Conservation (phyloP, 345 rosid genomes). For the Passiflora organensis region DNA sequence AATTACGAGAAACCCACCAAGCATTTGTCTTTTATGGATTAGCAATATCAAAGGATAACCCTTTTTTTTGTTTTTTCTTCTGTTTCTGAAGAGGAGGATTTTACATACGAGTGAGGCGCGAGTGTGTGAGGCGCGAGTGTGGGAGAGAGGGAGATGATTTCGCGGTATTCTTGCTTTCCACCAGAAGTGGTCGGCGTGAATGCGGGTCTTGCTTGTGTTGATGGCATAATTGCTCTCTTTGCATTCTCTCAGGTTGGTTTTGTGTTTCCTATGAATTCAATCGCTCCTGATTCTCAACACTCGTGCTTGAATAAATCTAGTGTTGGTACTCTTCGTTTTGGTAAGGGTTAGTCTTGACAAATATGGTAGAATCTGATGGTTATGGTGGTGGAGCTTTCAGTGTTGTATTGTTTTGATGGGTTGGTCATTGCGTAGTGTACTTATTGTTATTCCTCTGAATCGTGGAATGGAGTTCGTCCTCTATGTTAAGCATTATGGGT, state of each 20-base stretch:
- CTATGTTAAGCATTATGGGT: no score
- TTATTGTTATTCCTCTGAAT: not conserved
- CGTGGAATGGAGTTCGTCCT: not conserved
- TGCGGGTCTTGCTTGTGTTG: constrained; percentile 38
- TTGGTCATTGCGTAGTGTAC: not conserved
- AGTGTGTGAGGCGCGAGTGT: constrained; percentile 12
- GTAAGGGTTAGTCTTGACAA: not conserved
- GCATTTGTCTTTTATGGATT: not conserved
- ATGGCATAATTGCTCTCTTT: constrained; percentile 37
- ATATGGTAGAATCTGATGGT: not conserved
- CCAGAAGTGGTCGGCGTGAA: constrained; percentile 28
- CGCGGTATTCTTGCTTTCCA: constrained; percentile 26
- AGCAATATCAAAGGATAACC: not conserved
- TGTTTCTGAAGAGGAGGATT: not conserved
- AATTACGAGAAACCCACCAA: constrained; percentile 7
- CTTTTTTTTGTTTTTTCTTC: constrained; percentile 6
- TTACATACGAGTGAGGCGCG: not conserved
- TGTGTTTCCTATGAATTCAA: not conserved
- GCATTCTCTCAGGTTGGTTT: constrained; percentile 46
- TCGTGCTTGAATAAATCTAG: not conserved
- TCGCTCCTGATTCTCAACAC: not conserved
- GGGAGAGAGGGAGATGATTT: constrained; percentile 8
- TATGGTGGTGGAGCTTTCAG: not conserved
- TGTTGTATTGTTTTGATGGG: not conserved
- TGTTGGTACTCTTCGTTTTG: not conserved